Evolutionary conservation across 2,329 filamentous ascomycete species (phyloP).

Genomic region (Stemphylium vesicarium): DNA sequence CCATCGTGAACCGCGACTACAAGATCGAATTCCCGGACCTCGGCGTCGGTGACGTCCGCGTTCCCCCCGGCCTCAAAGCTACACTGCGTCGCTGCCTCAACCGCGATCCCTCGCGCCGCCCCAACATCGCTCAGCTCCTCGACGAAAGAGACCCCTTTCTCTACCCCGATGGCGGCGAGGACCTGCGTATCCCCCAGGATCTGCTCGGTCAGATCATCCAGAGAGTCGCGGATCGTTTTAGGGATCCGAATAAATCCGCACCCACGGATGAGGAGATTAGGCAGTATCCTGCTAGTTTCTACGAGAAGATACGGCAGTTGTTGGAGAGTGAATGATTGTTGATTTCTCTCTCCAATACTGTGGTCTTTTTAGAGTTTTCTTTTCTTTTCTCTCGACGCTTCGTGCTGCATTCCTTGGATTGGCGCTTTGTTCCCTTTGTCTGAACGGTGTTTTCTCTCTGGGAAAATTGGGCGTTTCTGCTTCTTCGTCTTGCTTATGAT

Average conservation of each 20-base stretch:
- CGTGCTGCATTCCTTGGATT: neutral
- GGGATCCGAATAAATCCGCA: slow-evolving; percentile 57
- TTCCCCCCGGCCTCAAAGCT: slow-evolving; percentile 62
- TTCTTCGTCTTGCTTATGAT: slow-evolving; percentile 4
- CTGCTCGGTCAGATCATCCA: slow-evolving; percentile 65
- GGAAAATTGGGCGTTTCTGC: neutral
- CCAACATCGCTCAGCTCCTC: slow-evolving; percentile 64
- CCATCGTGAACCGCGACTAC: slow-evolving; percentile 81
- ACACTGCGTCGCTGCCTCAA: slow-evolving; percentile 65
- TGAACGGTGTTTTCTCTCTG: neutral
- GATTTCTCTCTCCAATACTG: neutral
- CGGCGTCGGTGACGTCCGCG: slow-evolving; percentile 67
- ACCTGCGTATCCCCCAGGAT: slow-evolving; percentile 60
- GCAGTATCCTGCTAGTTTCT: slow-evolving; percentile 55
- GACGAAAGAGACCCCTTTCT: slow-evolving; percentile 63
- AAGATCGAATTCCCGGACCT: slow-evolving; percentile 73
- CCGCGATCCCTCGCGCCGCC: slow-evolving; percentile 62
- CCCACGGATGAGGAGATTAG: slow-evolving; percentile 63
- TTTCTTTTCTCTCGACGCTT: neutral
- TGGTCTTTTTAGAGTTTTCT: neutral
- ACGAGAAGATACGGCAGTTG: slow-evolving; percentile 55
- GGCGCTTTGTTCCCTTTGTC: neutral
- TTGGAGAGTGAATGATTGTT: slow-evolving; percentile 32
- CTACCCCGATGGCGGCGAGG: slow-evolving; percentile 61
- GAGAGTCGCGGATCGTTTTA: slow-evolving; percentile 66